phyloP scores from a whole-genome alignment of 441 rosid species.

The Brassica hybrid region DNA sequence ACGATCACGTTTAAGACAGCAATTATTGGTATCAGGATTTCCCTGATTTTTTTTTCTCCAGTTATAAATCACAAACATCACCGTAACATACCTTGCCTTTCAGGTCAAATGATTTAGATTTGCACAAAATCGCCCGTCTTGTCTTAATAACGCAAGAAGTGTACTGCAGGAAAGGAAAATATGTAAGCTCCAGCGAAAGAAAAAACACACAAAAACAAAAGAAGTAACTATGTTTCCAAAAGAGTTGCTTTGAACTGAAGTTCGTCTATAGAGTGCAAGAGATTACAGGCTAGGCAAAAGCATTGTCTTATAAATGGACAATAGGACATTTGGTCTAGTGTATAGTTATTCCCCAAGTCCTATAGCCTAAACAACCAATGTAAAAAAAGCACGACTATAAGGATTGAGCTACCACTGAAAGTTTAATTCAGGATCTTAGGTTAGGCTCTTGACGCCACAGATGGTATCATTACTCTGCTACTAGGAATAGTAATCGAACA shows the following conservation, averaged over 20 bases:
- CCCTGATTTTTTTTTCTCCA: neutral
- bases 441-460: too few relatives aligned
- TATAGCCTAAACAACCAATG: neutral
- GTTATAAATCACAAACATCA: constrained; percentile 3
- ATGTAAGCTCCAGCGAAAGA: neutral
- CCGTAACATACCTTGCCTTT: constrained; percentile 28
- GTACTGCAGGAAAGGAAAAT: constrained; percentile 24
- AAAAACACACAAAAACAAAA: neutral
- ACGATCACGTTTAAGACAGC: constrained; percentile 15
- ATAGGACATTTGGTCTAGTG: constrained; percentile 55
- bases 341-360: constrained; percentile 53
- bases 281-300: constrained; percentile 1
- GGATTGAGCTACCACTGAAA: too few relatives aligned
- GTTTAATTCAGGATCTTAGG: too few relatives aligned
- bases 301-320: neutral
- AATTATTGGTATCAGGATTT: neutral
- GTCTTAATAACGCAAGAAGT: neutral
- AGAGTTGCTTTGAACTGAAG: neutral
- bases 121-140: neutral
- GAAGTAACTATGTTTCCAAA: neutral
- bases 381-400: too few relatives aligned
- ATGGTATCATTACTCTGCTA: too few relatives aligned
- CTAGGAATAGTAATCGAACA: too few relatives aligned
- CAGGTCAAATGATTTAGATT: constrained; percentile 5
- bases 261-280: neutral